Base-by-base conservation (phyloP, 352 stramenopile species). In the Vaucheria bursata region DNA sequence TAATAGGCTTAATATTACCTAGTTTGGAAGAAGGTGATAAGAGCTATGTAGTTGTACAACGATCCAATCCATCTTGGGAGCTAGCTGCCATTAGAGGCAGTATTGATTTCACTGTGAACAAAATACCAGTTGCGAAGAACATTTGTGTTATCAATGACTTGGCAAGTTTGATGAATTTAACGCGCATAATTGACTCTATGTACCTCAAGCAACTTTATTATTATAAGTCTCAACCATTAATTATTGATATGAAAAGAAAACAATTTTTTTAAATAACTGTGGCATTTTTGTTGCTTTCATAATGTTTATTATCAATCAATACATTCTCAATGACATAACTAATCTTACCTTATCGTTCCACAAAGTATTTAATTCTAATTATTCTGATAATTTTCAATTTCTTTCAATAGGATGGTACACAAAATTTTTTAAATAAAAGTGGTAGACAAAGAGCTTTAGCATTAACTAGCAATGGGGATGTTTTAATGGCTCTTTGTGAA, bases 101-200 rank as follows among this genome's bases (percentile, higher is more conserved):
- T 1, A 69, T 78, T n/a, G 78, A 83, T n/a, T 45, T 83, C 5
- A 76, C 49, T 8, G 72, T 83, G 1, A 83, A 83, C 72, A 31
- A 49, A 0, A 50, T 70, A 29, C 35, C 64, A 32, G 64, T 83
- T 68, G 71, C 68, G 1, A 31, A 32, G 33, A 73, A 80, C 7
- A 66, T 83, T 0, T 50, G 53, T 8, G 71, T 83, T 0, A 76
- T 83, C 78, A 8, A 1, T 40, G 35, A 49, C n/a, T n/a, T n/a
- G 70, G 39, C 33, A 35, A 2, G 31, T 36, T 1, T 75, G 70
- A 2, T 67, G 70, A 6, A n/a, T 34, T 18, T 38, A 31, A 3
- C 68, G 4, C 32, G n/a, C 39, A 49, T 0, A 12, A 29, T 31
- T 18, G 7, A 29, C 29, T 33, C 5, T 4, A 29, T 18, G 18